phyloP scores from a whole-genome alignment of 2,329 filamentous ascomycete species.

The Alternaria brassicae region DNA sequence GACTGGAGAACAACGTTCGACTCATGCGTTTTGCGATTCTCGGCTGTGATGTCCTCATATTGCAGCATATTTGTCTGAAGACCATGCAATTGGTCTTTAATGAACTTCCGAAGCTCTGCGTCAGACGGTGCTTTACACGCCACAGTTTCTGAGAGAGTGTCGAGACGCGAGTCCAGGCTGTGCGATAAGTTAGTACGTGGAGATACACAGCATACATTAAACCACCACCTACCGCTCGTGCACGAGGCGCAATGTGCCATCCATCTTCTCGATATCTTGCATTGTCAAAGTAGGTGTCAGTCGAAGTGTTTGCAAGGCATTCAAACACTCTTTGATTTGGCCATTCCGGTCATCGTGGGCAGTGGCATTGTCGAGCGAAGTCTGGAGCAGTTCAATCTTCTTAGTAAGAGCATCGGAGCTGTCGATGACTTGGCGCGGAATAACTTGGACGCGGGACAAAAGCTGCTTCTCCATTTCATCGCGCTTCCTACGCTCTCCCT shows the following conservation, averaged over 20 bases:
- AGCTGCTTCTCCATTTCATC: constrained; percentile 32
- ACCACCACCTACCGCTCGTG: constrained; percentile 27
- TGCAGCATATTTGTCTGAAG: constrained; percentile 29
- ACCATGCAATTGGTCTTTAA: constrained; percentile 24
- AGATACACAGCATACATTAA: background rate
- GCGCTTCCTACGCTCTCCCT: constrained; percentile 32
- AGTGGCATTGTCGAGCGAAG: constrained; percentile 11
- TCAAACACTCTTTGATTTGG: constrained; percentile 27
- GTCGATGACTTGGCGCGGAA: constrained; percentile 25
- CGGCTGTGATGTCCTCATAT: constrained; percentile 25
- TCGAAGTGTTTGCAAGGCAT: constrained; percentile 25
- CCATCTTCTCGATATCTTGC: constrained; percentile 31
- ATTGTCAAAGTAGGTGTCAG: constrained; percentile 24
- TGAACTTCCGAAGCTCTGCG: constrained; percentile 14
- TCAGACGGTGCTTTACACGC: constrained; percentile 1
- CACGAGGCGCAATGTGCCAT: constrained; percentile 33
- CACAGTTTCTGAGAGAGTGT: constrained; percentile 10
- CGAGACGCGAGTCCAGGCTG: constrained; percentile 32
- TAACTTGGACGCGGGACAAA: constrained; percentile 19
- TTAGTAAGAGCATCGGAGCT: constrained; percentile 17
- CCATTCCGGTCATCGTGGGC: background rate
- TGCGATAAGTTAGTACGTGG: constrained; percentile 8
- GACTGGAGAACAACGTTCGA: constrained; percentile 21
- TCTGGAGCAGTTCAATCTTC: constrained; percentile 23
- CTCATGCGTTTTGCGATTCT: constrained; percentile 24